A percentile compares a stretch with the other conserved stretches of the same genome.
Conservation (phyloP, 257 asterid genomes). For the Lithospermum erythrorhizon region DNA sequence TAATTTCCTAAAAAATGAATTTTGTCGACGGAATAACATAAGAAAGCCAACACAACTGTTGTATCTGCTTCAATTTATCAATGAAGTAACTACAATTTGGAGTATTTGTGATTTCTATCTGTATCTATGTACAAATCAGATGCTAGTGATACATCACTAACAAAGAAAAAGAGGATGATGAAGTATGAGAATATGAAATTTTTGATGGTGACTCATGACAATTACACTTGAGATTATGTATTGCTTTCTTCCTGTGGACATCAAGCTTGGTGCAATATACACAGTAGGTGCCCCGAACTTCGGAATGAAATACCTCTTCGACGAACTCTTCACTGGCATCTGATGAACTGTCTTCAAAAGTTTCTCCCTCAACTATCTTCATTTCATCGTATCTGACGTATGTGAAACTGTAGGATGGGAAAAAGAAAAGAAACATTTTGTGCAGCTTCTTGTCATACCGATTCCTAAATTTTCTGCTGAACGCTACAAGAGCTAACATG, state of each 20-base stretch:
- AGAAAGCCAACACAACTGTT: not conserved
- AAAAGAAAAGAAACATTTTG: conserved; percentile 21
- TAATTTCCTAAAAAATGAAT: too few relatives aligned
- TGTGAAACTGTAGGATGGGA: conserved; percentile 37
- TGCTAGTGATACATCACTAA: conserved; percentile 23
- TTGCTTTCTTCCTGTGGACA: conserved; percentile 25
- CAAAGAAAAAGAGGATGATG: conserved; percentile 45
- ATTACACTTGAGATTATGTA: conserved; percentile 56
- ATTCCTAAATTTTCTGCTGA: conserved; percentile 38
- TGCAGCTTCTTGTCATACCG: conserved; percentile 20
- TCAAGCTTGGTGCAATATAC: conserved; percentile 75
- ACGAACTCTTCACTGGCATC: conserved; percentile 29
- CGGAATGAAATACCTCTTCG: conserved; percentile 23
- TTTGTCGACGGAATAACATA: too few relatives aligned
- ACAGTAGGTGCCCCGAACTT: conserved; percentile 43
- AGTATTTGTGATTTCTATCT: conserved; percentile 1
- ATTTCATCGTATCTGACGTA: conserved; percentile 38
- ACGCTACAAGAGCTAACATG: conserved; percentile 36
- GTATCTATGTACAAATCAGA: conserved; percentile 27
- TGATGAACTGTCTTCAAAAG: conserved; percentile 21
- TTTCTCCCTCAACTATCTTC: conserved; percentile 29
- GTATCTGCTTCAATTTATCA: not conserved
- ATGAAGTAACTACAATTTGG: not conserved
- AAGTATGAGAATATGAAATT: conserved; percentile 29
- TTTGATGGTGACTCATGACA: conserved; percentile 44